These are phyloP conservation scores for Eucalyptus camaldulensis DNA, from an alignment of 345 rosid species.

Conservation along the genomic window DNA sequence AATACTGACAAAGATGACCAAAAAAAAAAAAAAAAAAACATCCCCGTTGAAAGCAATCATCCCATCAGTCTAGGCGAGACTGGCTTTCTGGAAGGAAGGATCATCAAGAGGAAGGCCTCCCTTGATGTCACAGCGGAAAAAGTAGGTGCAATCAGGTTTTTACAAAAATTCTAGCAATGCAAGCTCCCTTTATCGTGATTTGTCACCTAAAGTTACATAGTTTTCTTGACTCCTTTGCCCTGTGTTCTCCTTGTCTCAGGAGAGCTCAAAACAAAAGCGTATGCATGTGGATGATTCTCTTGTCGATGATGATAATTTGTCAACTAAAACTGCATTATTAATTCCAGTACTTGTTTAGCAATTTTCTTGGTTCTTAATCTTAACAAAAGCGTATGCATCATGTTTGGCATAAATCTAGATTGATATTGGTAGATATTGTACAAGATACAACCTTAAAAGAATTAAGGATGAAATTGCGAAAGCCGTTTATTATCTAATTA, in stretches of 20 bases:
- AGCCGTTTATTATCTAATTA: neutral
- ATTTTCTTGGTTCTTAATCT: neutral
- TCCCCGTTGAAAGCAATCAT: constrained; percentile 6
- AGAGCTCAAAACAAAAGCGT: constrained; percentile 34
- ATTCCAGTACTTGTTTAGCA: neutral
- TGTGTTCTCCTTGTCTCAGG: constrained; percentile 24
- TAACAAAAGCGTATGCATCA: too few relatives aligned
- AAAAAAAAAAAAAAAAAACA: constrained; percentile 17
- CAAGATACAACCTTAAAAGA: neutral
- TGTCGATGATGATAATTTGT: constrained; percentile 13
- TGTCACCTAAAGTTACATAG: neutral
- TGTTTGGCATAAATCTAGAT: neutral
- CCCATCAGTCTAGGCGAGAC: neutral
- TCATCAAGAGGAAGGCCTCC: constrained; percentile 49
- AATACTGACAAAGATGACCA: constrained; percentile 11
- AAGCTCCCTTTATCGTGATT: neutral
- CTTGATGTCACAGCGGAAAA: constrained; percentile 12
- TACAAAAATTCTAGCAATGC: neutral
- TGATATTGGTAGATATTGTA: neutral
- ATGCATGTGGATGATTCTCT: constrained; percentile 19
- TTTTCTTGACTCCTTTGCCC: neutral
- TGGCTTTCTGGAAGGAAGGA: constrained; percentile 2
- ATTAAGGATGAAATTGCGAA: neutral
- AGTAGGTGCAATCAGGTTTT: constrained; percentile 18
- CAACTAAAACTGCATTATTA: neutral